Evolutionary conservation across 1,284 basidiomycete genomes (phyloP), one percentile per base, ranked within the genome.

Genomic region (Ceraceosorus guamensis): DNA sequence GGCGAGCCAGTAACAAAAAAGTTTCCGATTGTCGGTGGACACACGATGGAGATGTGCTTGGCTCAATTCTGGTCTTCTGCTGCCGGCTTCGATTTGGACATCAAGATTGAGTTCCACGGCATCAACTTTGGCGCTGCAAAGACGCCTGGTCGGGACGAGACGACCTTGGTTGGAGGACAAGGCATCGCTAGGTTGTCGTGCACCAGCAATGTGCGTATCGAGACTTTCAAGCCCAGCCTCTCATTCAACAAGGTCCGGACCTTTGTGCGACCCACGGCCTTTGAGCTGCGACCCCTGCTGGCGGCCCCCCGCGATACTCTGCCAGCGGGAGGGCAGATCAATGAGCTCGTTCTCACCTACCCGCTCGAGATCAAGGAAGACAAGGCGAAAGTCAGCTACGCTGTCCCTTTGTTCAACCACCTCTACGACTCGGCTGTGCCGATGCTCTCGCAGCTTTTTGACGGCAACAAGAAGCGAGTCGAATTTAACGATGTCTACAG

Each of bases 81-180:
- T 47, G 64, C 69, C 8, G 66, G 63, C 2, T 75, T 76, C 46
- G 71, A 76, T 46, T 53, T 77, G 11, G 73, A 75, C 44, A 52
- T 75, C 31, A 66, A 68, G 30, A 55, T 77, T 16, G 75, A 77
- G 52, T 77, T 77, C 65, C 76, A 77, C 57, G 76, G 76, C 47
- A 65, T 71, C 56, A 60, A 60, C 8, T 41, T 41, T 16, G 24
- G 24, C 24, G 24, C 24, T 24, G 24, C 24, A 24, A 16, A 11
- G 10, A 41, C 39, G 2, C 39, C 39, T 11, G 69, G 71, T 11
- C 66, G 73, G 18, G 62, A 70, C 32, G 65, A 73, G 55, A 48
- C 70, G 6, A 71, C 68, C 2, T 53, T 76, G 11, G 63, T 75
- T 39, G 73, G 74, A 11, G 76, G 74, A 39, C 65, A 72, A 16